A percentile compares a stretch with the other conserved stretches of the same genome.
Conservation (phyloP, 805 yeast genomes). For the Metschnikowia hibisci region DNA sequence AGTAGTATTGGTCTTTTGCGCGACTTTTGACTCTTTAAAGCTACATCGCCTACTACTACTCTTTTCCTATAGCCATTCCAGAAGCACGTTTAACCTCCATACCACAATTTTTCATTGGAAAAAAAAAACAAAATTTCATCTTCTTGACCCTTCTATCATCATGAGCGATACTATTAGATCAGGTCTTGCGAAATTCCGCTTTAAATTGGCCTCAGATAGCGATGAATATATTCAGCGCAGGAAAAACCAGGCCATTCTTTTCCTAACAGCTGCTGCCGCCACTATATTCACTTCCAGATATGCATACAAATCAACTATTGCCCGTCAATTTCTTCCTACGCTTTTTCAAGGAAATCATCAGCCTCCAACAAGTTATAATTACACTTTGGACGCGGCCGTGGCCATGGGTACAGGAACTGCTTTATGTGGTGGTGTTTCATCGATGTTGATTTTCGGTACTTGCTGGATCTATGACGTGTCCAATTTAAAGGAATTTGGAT, state of each 20-base stretch:
- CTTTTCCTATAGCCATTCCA: too few relatives aligned
- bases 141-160: neutral
- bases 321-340: constrained; percentile 70
- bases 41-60: too few relatives aligned
- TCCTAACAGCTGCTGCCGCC: constrained; percentile 67
- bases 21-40: too few relatives aligned
- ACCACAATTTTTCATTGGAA: neutral
- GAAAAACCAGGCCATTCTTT: constrained; percentile 65
- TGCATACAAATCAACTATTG: constrained; percentile 69
- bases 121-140: neutral
- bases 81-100: too few relatives aligned
- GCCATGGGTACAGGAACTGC: constrained; percentile 82
- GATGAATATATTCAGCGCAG: constrained; percentile 58
- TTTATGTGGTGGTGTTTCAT: constrained; percentile 65
- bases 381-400: constrained; percentile 76
- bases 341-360: constrained; percentile 81
- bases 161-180: neutral
- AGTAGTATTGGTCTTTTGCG: too few relatives aligned
- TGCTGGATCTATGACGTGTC: constrained; percentile 81
- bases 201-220: constrained; percentile 34
- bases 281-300: constrained; percentile 70
- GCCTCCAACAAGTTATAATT: constrained; percentile 73
- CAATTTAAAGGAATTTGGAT: constrained; percentile 64
- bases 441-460: constrained; percentile 69
- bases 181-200: constrained; percentile 14